Percentiles rank a stretch among this genome's conserved stretches.
Evolutionary conservation across 495 filamentous ascomycete species (phyloP).

Genomic region (Neurospora pannonica): DNA sequence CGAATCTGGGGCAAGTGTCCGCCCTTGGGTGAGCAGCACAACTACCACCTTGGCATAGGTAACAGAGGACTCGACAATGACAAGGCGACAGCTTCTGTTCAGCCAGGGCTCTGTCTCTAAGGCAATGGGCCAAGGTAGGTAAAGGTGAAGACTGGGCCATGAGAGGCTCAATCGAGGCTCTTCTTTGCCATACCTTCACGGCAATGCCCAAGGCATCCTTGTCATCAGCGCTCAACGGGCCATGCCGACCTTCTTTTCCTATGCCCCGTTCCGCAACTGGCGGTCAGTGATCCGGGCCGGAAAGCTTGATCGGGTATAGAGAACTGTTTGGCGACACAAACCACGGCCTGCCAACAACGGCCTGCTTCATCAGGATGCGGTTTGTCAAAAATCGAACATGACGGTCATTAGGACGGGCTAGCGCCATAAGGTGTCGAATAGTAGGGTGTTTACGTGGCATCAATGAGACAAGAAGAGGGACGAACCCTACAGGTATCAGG

Average conservation of each 20-base stretch:
- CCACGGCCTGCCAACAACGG: constrained; percentile 10
- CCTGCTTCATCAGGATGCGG: constrained; percentile 17
- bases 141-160: constrained; percentile 2
- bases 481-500: constrained; percentile 5
- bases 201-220: background rate
- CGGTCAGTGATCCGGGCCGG: constrained; percentile 9
- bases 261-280: constrained; percentile 5
- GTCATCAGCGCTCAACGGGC: background rate
- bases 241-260: constrained; percentile 1
- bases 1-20: background rate
- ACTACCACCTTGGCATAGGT: background rate
- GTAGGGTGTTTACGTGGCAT: constrained; percentile 5
- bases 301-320: constrained; percentile 9
- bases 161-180: constrained; percentile 7
- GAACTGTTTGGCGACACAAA: background rate
- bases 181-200: constrained; percentile 2
- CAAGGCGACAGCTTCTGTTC: background rate
- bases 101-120: background rate
- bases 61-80: background rate
- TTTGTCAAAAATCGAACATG: constrained; percentile 14
- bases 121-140: background rate
- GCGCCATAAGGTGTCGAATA: background rate
- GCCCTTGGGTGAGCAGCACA: background rate
- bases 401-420: constrained; percentile 14
- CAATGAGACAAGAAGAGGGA: background rate